Percentiles rank a stretch among this genome's conserved stretches.
These are phyloP conservation scores for Rhodomyrtus tomentosa DNA, from an alignment of 345 rosid species.

Conservation along the genomic window DNA sequence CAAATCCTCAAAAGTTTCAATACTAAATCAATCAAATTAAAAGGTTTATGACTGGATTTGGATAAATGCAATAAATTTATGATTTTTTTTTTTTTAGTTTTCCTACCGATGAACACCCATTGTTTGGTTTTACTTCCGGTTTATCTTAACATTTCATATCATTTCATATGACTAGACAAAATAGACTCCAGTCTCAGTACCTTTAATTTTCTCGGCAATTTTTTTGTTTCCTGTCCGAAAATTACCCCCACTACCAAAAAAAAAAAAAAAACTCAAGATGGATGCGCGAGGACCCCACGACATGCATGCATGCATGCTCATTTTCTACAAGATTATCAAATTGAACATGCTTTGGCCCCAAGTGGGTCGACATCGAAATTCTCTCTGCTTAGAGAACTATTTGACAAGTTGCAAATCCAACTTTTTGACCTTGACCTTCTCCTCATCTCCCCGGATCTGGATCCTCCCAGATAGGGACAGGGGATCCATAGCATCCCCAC, in stretches of 20 bases:
- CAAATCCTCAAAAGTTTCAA: no score
- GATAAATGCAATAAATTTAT: no score
- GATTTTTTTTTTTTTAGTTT: no score
- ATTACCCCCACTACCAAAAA: no score
- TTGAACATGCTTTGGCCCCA: neutral
- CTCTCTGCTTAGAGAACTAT: neutral
- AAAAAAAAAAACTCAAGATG: no score
- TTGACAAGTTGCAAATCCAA: neutral
- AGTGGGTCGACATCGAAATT: neutral
- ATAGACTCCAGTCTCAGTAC: neutral
- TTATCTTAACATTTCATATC: neutral
- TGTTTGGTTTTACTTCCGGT: no score
- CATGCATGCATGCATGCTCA: neutral
- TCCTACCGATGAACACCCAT: neutral
- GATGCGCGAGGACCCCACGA: neutral
- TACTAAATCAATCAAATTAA: no score
- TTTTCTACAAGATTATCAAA: neutral
- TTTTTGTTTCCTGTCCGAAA: neutral
- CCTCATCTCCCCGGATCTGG: no score
- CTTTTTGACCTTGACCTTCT: neutral
- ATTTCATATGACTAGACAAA: neutral
- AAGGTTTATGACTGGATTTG: no score
- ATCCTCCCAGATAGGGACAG: no score
- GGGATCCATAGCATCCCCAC: no score
- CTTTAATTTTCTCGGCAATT: neutral